These are phyloP conservation scores for Geotrichum armillariae DNA, from an alignment of 1,139 yeast species.

Conservation along the genomic window DNA sequence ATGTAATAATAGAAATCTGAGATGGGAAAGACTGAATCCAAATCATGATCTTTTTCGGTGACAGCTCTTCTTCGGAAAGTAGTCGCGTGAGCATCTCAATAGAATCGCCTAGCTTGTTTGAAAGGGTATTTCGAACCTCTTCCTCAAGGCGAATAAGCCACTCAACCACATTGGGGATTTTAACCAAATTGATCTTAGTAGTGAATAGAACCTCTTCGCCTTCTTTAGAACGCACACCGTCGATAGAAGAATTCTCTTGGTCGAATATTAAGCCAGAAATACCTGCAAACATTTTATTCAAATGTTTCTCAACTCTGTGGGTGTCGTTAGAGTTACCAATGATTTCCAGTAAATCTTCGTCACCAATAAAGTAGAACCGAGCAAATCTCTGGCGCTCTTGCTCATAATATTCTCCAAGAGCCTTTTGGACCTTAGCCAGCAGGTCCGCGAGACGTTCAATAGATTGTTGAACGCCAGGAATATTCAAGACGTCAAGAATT, in stretches of 20 bases:
- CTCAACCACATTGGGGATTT: conserved; percentile 51
- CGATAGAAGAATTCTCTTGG: conserved; percentile 42
- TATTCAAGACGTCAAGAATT: conserved; percentile 58
- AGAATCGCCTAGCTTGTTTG: conserved; percentile 40
- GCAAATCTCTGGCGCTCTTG: conserved; percentile 77
- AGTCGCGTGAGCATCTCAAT: conserved; percentile 28
- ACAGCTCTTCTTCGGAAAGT: conserved; percentile 22
- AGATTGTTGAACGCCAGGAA: conserved; percentile 51
- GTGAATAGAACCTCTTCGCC: conserved; percentile 56
- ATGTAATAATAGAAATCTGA: conserved; percentile 58
- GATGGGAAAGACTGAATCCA: conserved; percentile 50
- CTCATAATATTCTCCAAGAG: conserved; percentile 78
- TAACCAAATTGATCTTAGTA: conserved; percentile 48
- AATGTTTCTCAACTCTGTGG: conserved; percentile 54
- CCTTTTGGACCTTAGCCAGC: conserved; percentile 57
- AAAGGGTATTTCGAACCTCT: conserved; percentile 49
- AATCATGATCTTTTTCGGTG: conserved; percentile 25
- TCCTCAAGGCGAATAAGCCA: conserved; percentile 66
- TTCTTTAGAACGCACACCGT: conserved; percentile 58
- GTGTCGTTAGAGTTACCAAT: conserved; percentile 66
- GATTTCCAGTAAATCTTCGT: conserved; percentile 82
- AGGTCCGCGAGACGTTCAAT: conserved; percentile 58
- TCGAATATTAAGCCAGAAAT: conserved; percentile 50
- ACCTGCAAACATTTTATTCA: conserved; percentile 74
- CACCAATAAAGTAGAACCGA: conserved; percentile 84